Percentiles rank a stretch among this genome's conserved stretches.
Conservation (phyloP, 106 monocot genomes). For the Phalaenopsis aphrodite region DNA sequence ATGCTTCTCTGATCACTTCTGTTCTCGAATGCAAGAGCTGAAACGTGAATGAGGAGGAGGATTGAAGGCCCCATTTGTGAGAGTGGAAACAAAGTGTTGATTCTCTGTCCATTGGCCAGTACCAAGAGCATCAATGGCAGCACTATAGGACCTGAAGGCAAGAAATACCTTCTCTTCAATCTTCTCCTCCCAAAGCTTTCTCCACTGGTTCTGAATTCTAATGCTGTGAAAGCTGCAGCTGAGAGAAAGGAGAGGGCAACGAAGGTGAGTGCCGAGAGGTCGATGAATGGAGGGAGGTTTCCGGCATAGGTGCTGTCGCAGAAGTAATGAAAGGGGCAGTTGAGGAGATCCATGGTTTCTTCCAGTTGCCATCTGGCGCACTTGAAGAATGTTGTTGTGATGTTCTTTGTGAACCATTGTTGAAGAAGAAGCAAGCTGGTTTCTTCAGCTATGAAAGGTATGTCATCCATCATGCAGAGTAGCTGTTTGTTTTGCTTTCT, state of each 20-base stretch:
- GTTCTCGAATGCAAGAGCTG: slow-evolving; percentile 60
- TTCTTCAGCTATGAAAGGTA: neutral
- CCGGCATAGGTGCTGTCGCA: slow-evolving; percentile 57
- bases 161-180: slow-evolving; percentile 29
- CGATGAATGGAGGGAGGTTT: slow-evolving; percentile 40
- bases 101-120: slow-evolving; percentile 50
- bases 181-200: slow-evolving; percentile 3
- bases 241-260: slow-evolving; percentile 32
- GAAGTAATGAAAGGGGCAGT: slow-evolving; percentile 73
- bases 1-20: slow-evolving; percentile 25
- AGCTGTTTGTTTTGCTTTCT: neutral
- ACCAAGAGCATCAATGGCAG: slow-evolving; percentile 57
- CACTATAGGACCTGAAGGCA: slow-evolving; percentile 64
- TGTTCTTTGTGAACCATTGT: slow-evolving; percentile 25
- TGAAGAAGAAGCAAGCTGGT: slow-evolving; percentile 4
- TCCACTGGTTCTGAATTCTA: slow-evolving; percentile 13
- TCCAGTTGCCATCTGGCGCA: slow-evolving; percentile 89
- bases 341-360: slow-evolving; percentile 33
- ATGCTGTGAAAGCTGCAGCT: slow-evolving; percentile 24
- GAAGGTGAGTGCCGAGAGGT: slow-evolving; percentile 35
- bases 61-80: slow-evolving; percentile 47
- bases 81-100: slow-evolving; percentile 63
- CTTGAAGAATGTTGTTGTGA: slow-evolving; percentile 42
- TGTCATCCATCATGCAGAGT: slow-evolving; percentile 10
- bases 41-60: slow-evolving; percentile 53